Conservation (phyloP, 2,329 filamentous ascomycete species). For the Fusarium mexicanum region DNA sequence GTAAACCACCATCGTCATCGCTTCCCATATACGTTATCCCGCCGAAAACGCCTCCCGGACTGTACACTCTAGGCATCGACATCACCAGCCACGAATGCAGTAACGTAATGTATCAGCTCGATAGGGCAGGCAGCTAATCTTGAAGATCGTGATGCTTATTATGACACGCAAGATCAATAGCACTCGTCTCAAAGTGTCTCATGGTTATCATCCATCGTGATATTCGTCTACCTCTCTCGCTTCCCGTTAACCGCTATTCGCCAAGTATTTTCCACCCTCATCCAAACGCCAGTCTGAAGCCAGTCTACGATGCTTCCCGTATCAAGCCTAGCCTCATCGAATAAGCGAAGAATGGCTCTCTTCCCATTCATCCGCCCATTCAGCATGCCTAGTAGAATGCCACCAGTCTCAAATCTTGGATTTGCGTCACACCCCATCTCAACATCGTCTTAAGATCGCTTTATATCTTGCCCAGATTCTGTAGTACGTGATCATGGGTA, state of each 20-base stretch:
- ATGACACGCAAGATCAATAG: background rate
- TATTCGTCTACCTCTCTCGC: background rate
- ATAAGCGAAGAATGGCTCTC: background rate
- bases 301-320: slow-evolving; percentile 7
- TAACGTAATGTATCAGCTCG: background rate
- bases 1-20: slow-evolving; percentile 35
- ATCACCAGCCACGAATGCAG: slow-evolving; percentile 11
- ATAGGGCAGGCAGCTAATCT: background rate
- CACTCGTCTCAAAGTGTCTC: background rate
- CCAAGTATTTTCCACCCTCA: background rate
- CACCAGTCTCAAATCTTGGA: slow-evolving; percentile 8
- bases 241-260: background rate
- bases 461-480: background rate
- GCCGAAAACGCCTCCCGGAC: slow-evolving; percentile 7
- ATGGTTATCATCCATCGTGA: background rate
- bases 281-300: no score
- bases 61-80: slow-evolving; percentile 11
- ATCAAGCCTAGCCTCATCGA: slow-evolving; percentile 18
- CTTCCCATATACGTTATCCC: background rate
- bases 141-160: background rate
- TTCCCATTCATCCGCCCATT: slow-evolving; percentile 13
- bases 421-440: background rate
- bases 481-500: background rate
- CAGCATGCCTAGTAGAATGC: background rate
- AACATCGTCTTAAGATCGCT: slow-evolving; percentile 7